Conservation (phyloP, 1,284 basidiomycete genomes). For the Wolfiporia cocos region DNA sequence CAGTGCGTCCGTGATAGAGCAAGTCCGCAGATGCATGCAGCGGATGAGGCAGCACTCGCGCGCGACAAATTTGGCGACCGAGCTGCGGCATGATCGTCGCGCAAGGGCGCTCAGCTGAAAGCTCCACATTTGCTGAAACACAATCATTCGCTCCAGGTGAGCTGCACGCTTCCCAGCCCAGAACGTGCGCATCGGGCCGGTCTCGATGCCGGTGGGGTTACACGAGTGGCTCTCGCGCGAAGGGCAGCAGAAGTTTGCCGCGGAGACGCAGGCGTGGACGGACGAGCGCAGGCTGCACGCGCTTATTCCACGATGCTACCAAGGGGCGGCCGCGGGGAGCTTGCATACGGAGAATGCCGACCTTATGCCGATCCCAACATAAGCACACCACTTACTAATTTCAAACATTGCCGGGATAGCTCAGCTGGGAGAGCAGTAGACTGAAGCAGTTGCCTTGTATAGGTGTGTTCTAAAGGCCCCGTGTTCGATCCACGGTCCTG, state of each 20-base stretch:
- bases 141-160: too few relatives aligned
- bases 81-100: too few relatives aligned
- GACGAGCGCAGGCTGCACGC: constrained; percentile 54
- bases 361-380: too few relatives aligned
- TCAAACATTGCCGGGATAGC: constrained; percentile 44
- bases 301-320: constrained; percentile 45
- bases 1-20: too few relatives aligned
- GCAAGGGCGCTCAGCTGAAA: too few relatives aligned
- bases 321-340: constrained; percentile 23
- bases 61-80: too few relatives aligned
- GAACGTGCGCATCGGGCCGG: constrained; percentile 55
- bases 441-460: constrained; percentile 52
- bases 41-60: too few relatives aligned
- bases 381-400: background rate
- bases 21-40: too few relatives aligned
- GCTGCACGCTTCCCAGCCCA: constrained; percentile 28
- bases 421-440: constrained; percentile 80
- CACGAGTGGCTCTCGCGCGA: constrained; percentile 41
- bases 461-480: constrained; percentile 51
- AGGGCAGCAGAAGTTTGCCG: constrained; percentile 31
- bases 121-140: constrained; percentile 1
- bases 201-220: constrained; percentile 73
- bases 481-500: constrained; percentile 60
- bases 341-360: constrained; percentile 31
- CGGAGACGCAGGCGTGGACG: constrained; percentile 58